A percentile compares a stretch with the other conserved stretches of the same genome.
These are phyloP conservation scores for Colletotrichum musae DNA, from an alignment of 2,329 filamentous ascomycete species.

Conservation along the genomic window DNA sequence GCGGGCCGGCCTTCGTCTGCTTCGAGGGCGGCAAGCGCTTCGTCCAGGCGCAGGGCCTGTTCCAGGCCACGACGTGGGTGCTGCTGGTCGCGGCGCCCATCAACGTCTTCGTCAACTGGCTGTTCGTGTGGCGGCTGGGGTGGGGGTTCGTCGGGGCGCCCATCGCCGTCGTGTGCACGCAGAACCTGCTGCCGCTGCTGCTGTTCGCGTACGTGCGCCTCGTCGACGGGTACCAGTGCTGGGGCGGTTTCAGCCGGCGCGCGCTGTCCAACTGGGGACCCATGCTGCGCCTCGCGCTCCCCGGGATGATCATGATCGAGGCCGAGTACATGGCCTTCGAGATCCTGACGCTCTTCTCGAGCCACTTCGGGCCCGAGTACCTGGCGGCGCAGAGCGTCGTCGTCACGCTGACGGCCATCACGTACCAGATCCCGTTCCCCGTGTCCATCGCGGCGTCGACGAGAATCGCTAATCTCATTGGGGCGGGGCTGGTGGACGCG, in stretches of 20 bases:
- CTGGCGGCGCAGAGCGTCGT: constrained; percentile 92
- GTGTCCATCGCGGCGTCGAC: constrained; percentile 91
- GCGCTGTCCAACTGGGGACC: constrained; percentile 83
- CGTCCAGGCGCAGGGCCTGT: constrained; percentile 86
- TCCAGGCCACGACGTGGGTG: constrained; percentile 83
- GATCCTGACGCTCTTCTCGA: constrained; percentile 86
- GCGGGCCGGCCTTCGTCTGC: constrained; percentile 81
- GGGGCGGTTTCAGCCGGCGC: constrained; percentile 82
- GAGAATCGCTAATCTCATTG: constrained; percentile 91
- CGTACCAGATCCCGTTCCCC: constrained; percentile 93
- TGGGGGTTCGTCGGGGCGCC: constrained; percentile 86
- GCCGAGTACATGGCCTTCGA: constrained; percentile 96
- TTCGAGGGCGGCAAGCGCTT: constrained; percentile 87
- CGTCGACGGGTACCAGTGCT: constrained; percentile 82
- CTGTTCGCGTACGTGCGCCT: constrained; percentile 85
- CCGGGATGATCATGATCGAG: constrained; percentile 93
- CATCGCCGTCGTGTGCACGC: constrained; percentile 83
- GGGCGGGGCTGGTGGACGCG: constrained; percentile 84
- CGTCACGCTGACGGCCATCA: constrained; percentile 82
- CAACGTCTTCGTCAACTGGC: constrained; percentile 83
- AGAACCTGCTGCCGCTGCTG: constrained; percentile 82
- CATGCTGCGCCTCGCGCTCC: constrained; percentile 90
- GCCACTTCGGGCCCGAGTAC: constrained; percentile 82
- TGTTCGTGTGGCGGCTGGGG: constrained; percentile 80
- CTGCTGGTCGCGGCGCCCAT: constrained; percentile 82